Conservation (phyloP, 2,329 filamentous ascomycete genomes). For the Cadophora malorum region DNA sequence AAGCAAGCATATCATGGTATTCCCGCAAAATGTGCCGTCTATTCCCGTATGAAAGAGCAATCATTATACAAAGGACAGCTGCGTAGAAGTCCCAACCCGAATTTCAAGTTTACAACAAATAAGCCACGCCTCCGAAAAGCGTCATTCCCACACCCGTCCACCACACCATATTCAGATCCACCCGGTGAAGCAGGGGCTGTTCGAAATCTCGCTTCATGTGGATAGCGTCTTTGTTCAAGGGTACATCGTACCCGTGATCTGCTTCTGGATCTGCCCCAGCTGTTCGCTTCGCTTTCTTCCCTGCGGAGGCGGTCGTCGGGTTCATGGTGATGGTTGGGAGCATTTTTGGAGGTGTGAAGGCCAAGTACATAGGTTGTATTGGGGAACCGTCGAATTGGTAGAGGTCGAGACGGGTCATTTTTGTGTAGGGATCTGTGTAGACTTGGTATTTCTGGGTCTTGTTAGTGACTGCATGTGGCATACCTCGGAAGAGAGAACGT, state of each 20-base stretch:
- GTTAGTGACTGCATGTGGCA: conserved; percentile 13
- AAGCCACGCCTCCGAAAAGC: conserved; percentile 45
- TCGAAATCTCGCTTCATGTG: conserved; percentile 41
- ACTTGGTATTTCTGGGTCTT: conserved; percentile 47
- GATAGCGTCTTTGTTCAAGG: conserved; percentile 43
- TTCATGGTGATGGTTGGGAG: conserved; percentile 72
- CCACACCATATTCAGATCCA: conserved; percentile 44
- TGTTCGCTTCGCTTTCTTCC: conserved; percentile 48
- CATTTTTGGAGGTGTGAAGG: conserved; percentile 69
- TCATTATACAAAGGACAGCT: conserved; percentile 12
- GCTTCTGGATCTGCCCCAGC: conserved; percentile 33
- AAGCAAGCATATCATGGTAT: conserved; percentile 13
- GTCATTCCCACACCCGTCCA: conserved; percentile 46
- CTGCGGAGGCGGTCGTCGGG: conserved; percentile 50
- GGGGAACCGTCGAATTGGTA: conserved; percentile 68
- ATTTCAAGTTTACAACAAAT: conserved; percentile 39
- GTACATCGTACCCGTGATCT: conserved; percentile 49
- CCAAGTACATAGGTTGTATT: conserved; percentile 71
- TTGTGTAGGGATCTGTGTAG: conserved; percentile 64
- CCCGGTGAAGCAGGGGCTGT: conserved; percentile 31
- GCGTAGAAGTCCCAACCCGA: background rate
- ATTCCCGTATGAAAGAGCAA: conserved; percentile 22
- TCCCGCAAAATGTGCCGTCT: conserved; percentile 9
- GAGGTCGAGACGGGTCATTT: conserved; percentile 67
- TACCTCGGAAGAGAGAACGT: conserved; percentile 33